These are phyloP conservation scores for Cladorrhinum sp. DNA, from an alignment of 2,329 filamentous ascomycete species.

Conservation along the genomic window DNA sequence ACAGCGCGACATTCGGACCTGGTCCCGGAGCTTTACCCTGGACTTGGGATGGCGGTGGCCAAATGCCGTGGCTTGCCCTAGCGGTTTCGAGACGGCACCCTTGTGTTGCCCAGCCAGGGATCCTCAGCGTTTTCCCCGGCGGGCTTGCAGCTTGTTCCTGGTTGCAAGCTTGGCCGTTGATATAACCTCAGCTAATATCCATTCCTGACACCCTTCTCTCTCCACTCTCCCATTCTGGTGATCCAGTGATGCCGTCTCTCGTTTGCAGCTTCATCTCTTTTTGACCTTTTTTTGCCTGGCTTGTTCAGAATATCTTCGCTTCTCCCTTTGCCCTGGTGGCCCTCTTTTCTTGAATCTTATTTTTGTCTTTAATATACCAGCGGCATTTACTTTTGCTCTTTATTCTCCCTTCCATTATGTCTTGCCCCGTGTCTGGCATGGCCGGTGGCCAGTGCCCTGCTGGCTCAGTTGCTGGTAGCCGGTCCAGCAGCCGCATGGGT, in stretches of 20 bases:
- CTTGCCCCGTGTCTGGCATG: slow-evolving; percentile 32
- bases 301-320: not conserved
- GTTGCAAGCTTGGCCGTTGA: not conserved
- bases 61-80: not conserved
- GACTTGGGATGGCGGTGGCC: not conserved
- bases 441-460: slow-evolving; percentile 29
- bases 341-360: not conserved
- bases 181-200: not conserved
- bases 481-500: slow-evolving; percentile 32
- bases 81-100: not conserved
- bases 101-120: not conserved
- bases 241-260: not conserved
- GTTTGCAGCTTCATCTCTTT: not conserved
- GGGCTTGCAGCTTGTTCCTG: not conserved
- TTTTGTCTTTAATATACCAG: not conserved
- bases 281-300: not conserved
- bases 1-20: not conserved
- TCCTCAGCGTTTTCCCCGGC: not conserved
- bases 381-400: not conserved
- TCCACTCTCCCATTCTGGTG: not conserved
- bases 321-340: slow-evolving; percentile 18
- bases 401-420: slow-evolving; percentile 16
- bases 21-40: not conserved
- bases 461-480: slow-evolving; percentile 27
- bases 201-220: not conserved